Evolutionary conservation across 2,329 filamentous ascomycete genomes (phyloP).

Genomic region (Fusarium chlamydosporum): DNA sequence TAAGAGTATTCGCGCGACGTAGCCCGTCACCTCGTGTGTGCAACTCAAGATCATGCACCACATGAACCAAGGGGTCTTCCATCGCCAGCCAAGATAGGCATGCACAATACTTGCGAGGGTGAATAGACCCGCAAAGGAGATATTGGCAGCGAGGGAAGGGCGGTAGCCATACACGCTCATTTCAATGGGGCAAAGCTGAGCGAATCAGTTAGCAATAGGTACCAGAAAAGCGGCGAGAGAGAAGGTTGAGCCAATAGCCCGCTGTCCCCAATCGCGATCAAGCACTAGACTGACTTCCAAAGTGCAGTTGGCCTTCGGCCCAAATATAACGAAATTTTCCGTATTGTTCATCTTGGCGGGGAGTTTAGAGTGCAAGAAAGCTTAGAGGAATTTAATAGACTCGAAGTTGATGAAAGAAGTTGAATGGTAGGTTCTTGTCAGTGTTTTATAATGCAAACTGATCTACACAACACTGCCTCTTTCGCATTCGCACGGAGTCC

Average conservation of each 20-base stretch:
- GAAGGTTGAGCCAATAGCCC: background rate
- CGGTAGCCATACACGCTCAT: constrained; percentile 60
- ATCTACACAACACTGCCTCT: constrained; percentile 16
- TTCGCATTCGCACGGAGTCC: constrained; percentile 8
- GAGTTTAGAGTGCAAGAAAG: background rate
- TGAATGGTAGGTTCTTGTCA: background rate
- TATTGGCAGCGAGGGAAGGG: constrained; percentile 58
- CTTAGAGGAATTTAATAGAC: no score
- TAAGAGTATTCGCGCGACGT: constrained; percentile 68
- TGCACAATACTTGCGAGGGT: constrained; percentile 61
- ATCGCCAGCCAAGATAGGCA: constrained; percentile 55
- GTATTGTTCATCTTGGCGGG: background rate
- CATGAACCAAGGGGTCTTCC: constrained; percentile 59
- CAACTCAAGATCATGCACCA: constrained; percentile 66
- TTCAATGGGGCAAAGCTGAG: constrained; percentile 50
- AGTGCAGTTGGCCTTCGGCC: constrained; percentile 39
- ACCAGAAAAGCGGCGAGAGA: fast-evolving
- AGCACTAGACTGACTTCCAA: constrained; percentile 15
- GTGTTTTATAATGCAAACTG: background rate
- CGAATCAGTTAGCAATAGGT: background rate
- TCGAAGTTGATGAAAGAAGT: no score
- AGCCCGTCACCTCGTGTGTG: constrained; percentile 69
- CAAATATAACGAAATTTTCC: constrained; percentile 26
- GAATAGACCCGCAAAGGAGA: constrained; percentile 58
- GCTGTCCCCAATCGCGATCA: no score